phyloP scores from a whole-genome alignment of 129 eudicot genomes.

The Erigeron canadensis region DNA sequence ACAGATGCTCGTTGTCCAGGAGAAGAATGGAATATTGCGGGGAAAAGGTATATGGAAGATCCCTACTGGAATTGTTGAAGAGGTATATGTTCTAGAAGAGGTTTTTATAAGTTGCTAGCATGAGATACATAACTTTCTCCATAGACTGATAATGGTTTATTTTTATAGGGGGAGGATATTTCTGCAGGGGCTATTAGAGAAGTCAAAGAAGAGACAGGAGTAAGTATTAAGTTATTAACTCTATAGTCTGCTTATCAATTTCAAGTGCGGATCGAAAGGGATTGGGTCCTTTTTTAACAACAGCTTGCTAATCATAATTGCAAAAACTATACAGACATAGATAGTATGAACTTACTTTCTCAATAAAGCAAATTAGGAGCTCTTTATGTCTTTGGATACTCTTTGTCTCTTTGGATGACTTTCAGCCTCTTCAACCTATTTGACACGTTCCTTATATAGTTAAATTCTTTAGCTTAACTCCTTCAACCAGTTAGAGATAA shows the following conservation, averaged over 20 bases:
- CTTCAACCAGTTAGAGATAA: neutral
- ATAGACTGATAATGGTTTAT: conserved; percentile 21
- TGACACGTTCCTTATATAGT: neutral
- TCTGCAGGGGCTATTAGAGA: conserved; percentile 61
- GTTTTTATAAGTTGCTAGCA: neutral
- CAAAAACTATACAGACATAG: neutral
- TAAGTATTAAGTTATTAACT: conserved; percentile 39
- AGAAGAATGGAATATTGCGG: conserved; percentile 53
- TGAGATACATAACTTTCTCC: neutral
- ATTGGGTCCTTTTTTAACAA: neutral
- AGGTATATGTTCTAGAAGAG: conserved; percentile 44
- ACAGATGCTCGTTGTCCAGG: conserved; percentile 85
- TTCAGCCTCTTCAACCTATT: neutral
- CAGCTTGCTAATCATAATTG: neutral
- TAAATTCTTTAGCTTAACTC: neutral
- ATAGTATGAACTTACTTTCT: neutral
- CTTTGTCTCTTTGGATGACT: neutral
- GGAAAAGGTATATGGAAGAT: conserved; percentile 69
- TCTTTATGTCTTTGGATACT: neutral
- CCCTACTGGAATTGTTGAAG: conserved; percentile 67
- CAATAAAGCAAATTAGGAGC: neutral
- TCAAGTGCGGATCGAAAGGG: neutral
- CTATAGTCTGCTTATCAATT: conserved; percentile 4
- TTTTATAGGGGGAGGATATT: conserved; percentile 76
- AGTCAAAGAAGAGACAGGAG: conserved; percentile 94